phyloP scores from a whole-genome alignment of 352 stramenopile species.

The Phytophthora kernoviae region DNA sequence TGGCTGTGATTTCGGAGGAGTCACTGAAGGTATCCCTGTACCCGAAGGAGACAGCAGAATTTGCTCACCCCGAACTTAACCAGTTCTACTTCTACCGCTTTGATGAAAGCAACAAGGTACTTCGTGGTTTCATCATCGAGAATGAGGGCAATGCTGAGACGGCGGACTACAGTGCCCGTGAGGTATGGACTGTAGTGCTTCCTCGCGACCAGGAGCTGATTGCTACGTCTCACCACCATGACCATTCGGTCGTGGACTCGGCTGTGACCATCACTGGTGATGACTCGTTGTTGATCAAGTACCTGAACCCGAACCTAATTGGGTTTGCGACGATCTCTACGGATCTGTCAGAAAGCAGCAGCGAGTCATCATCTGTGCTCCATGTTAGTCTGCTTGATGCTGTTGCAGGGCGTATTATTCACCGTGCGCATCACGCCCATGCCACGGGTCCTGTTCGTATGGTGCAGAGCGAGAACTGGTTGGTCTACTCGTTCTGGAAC shows the following conservation, averaged over 20 bases:
- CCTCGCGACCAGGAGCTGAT: slow-evolving; percentile 60
- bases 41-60: slow-evolving; percentile 44
- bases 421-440: slow-evolving; percentile 90
- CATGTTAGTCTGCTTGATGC: slow-evolving; percentile 95
- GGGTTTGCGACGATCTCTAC: slow-evolving; percentile 87
- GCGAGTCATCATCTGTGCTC: slow-evolving; percentile 52
- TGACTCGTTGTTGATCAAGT: slow-evolving; percentile 97
- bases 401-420: slow-evolving; percentile 93
- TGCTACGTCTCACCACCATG: slow-evolving; percentile 61
- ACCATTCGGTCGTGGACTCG: slow-evolving; percentile 72
- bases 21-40: slow-evolving; percentile 65
- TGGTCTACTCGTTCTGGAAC: slow-evolving; percentile 98
- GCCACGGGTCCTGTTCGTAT: slow-evolving; percentile 70
- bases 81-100: slow-evolving; percentile 88
- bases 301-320: slow-evolving; percentile 97
- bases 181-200: slow-evolving; percentile 76
- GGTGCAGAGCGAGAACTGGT: slow-evolving; percentile 95
- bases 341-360: slow-evolving; percentile 43
- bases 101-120: slow-evolving; percentile 44
- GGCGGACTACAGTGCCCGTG: slow-evolving; percentile 42
- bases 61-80: slow-evolving; percentile 57
- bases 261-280: slow-evolving; percentile 91
- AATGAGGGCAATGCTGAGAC: slow-evolving; percentile 22
- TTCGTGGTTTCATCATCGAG: slow-evolving; percentile 67
- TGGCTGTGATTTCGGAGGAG: slow-evolving; percentile 60